Evolutionary conservation across 768 basidiomycete species (phyloP).

Genomic region (Neoboletus magnificus): DNA sequence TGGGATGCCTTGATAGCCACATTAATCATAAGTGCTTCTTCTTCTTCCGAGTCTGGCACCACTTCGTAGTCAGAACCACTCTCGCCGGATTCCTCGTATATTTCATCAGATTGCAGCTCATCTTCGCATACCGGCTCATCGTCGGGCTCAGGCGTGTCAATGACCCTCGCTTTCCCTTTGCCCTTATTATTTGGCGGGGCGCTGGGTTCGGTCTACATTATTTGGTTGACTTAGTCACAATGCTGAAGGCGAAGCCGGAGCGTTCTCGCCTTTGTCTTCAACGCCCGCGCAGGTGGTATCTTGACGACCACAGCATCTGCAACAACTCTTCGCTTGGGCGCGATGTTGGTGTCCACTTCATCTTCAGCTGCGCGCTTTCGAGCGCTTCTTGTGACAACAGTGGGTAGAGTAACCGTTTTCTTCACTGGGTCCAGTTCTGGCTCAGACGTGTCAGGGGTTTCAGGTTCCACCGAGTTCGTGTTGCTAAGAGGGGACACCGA

Average conservation of each 20-base stretch:
- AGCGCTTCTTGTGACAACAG: conserved; percentile 8
- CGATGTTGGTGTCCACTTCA: conserved; percentile 23
- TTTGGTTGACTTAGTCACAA: conserved; percentile 14
- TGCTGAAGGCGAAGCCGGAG: conserved; percentile 1
- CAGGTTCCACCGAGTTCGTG: conserved; percentile 41
- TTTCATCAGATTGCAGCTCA: conserved; percentile 40
- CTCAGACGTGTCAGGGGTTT: conserved; percentile 55
- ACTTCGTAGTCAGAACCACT: conserved; percentile 59
- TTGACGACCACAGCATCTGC: conserved; percentile 25
- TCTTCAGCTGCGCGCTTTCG: conserved; percentile 37
- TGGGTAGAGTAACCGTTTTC: neutral
- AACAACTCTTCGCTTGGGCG: conserved; percentile 35
- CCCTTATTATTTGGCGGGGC: conserved; percentile 16
- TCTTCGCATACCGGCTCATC: conserved; percentile 34
- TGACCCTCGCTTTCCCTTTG: conserved; percentile 27
- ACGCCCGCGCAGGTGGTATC: conserved; percentile 4
- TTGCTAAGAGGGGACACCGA: conserved; percentile 51
- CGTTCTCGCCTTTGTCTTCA: conserved; percentile 26
- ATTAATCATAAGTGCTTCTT: conserved; percentile 48
- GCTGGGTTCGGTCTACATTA: conserved; percentile 6
- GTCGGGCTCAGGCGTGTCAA: conserved; percentile 27
- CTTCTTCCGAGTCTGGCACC: conserved; percentile 36
- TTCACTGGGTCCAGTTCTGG: conserved; percentile 16
- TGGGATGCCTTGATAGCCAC: conserved; percentile 57
- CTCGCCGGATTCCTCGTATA: conserved; percentile 49